Conservation (phyloP, 2,329 filamentous ascomycete genomes). For the Metarhizium humberi region DNA sequence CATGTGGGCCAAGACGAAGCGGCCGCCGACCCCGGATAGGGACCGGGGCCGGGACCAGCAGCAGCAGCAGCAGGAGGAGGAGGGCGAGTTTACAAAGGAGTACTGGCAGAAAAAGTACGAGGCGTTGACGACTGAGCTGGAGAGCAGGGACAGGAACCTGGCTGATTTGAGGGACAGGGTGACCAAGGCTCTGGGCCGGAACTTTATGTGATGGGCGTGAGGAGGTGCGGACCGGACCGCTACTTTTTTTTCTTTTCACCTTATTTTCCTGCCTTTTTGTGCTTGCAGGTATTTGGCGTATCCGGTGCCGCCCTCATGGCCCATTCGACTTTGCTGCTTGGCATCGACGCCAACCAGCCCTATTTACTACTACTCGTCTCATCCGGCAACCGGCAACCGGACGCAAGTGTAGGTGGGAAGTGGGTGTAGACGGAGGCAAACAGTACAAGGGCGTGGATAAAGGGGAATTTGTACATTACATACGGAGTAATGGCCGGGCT, state of each 20-base stretch:
- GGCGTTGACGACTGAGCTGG: conserved; percentile 50
- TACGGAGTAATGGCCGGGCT: too few relatives aligned
- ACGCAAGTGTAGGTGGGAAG: too few relatives aligned
- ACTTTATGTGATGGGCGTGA: conserved; percentile 8
- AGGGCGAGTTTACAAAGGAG: conserved; percentile 19
- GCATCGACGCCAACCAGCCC: too few relatives aligned
- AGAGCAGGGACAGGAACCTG: conserved; percentile 46
- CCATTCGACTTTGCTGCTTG: too few relatives aligned
- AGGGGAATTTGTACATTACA: too few relatives aligned
- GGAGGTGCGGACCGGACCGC: not conserved
- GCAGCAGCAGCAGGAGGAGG: not conserved
- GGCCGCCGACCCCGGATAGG: conserved; percentile 1
- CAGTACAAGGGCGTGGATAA: too few relatives aligned
- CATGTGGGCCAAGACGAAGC: conserved; percentile 29
- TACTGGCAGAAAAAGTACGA: conserved; percentile 45
- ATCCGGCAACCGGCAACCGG: too few relatives aligned
- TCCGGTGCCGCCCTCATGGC: too few relatives aligned
- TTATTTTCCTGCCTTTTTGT: not conserved
- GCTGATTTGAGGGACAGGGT: conserved; percentile 32
- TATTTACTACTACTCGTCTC: too few relatives aligned
- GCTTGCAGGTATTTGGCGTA: too few relatives aligned
- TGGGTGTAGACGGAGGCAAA: too few relatives aligned
- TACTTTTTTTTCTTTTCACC: too few relatives aligned
- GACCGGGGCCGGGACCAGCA: conserved; percentile 12
- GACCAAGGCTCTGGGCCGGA: conserved; percentile 24